Evolutionary conservation across 2,329 filamentous ascomycete species (phyloP).

Genomic region (Fusarium scirpi): DNA sequence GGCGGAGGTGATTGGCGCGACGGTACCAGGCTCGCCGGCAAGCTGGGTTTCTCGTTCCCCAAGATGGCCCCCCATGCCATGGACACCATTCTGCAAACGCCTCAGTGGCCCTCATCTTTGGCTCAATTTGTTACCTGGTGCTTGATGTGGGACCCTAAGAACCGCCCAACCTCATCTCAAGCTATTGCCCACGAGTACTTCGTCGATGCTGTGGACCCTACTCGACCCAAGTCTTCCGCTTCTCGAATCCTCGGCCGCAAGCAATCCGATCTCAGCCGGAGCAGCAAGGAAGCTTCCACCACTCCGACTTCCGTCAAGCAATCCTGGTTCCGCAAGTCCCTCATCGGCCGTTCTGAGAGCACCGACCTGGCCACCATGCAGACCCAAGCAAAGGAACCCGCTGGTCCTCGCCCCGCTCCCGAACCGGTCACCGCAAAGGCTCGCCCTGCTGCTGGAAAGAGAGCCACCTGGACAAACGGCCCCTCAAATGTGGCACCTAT

Average conservation of each 20-base stretch:
- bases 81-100: constrained; percentile 89
- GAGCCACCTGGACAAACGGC: constrained; percentile 93
- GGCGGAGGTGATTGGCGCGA: constrained; percentile 98
- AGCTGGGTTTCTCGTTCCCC: constrained; percentile 97
- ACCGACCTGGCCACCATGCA: constrained; percentile 68
- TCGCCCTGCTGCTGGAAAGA: constrained; percentile 73
- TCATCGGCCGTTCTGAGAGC: constrained; percentile 83
- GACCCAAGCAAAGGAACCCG: constrained; percentile 60
- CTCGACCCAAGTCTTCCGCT: constrained; percentile 90
- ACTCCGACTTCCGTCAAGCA: constrained; percentile 81
- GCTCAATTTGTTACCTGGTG: constrained; percentile 98
- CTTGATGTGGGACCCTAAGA: constrained; percentile 97
- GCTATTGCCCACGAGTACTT: constrained; percentile 98
- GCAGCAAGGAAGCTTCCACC: constrained; percentile 69
- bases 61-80: constrained; percentile 99
- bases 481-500: constrained; percentile 86
- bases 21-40: constrained; percentile 89
- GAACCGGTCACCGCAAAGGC: constrained; percentile 55
- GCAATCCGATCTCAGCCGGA: constrained; percentile 82
- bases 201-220: constrained; percentile 87
- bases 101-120: constrained; percentile 90
- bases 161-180: constrained; percentile 89
- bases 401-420: constrained; percentile 59
- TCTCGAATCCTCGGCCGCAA: constrained; percentile 89
- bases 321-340: constrained; percentile 96